Conservation (phyloP, 1,284 basidiomycete genomes). For the Sporisorium iseilematis-ciliati region DNA sequence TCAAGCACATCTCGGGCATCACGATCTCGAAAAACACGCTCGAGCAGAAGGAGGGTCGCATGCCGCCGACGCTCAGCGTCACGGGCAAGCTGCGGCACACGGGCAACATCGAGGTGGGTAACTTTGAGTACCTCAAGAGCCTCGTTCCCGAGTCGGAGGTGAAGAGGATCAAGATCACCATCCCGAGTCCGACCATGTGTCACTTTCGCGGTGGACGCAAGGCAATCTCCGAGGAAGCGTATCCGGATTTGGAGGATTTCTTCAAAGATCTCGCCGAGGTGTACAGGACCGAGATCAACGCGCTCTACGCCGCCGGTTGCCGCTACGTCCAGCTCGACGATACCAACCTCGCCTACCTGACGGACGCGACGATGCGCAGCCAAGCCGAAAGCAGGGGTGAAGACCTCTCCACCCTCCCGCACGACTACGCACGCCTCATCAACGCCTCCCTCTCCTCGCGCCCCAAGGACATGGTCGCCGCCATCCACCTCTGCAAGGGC, state of each 20-base stretch:
- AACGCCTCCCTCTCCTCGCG: slow-evolving; percentile 75
- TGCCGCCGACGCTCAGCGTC: slow-evolving; percentile 69
- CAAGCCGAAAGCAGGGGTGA: slow-evolving; percentile 45
- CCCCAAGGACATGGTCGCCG: slow-evolving; percentile 77
- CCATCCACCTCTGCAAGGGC: slow-evolving; percentile 82
- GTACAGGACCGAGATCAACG: slow-evolving; percentile 79
- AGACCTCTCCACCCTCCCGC: slow-evolving; percentile 47
- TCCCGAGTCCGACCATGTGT: slow-evolving; percentile 75
- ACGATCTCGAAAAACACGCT: slow-evolving; percentile 56
- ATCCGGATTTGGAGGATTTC: slow-evolving; percentile 79
- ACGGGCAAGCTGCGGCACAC: slow-evolving; percentile 62
- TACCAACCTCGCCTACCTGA: slow-evolving; percentile 68
- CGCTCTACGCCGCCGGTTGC: slow-evolving; percentile 80
- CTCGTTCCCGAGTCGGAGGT: slow-evolving; percentile 62
- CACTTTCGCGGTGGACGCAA: slow-evolving; percentile 59
- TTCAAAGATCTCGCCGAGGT: slow-evolving; percentile 79
- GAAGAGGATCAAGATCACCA: slow-evolving; percentile 78
- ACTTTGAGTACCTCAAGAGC: slow-evolving; percentile 68
- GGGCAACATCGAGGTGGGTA: slow-evolving; percentile 65
- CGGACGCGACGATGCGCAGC: slow-evolving; percentile 48
- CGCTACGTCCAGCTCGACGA: slow-evolving; percentile 79
- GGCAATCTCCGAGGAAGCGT: slow-evolving; percentile 72
- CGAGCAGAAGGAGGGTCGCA: slow-evolving; percentile 52
- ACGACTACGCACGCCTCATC: slow-evolving; percentile 53
- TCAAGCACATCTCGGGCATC: slow-evolving; percentile 55